Evolutionary conservation across 2,329 filamentous ascomycete genomes (phyloP).

Genomic region (Neospermospora avenae): DNA sequence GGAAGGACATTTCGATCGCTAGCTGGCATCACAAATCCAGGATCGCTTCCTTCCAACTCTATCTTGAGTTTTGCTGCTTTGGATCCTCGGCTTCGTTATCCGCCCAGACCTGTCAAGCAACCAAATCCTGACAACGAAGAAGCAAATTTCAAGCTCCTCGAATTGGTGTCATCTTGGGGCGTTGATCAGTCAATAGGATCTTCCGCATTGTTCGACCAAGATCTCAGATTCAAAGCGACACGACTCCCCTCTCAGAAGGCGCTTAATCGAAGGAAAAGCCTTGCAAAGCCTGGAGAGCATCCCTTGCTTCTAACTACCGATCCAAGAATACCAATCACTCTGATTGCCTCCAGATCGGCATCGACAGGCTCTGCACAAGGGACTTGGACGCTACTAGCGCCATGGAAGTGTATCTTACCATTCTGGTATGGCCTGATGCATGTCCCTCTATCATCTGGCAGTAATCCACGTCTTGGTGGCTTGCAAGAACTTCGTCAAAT

Average conservation of each 20-base stretch:
- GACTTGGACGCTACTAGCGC: slow-evolving; percentile 79
- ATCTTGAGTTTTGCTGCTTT: slow-evolving; percentile 69
- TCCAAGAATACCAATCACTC: slow-evolving; percentile 72
- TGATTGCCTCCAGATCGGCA: slow-evolving; percentile 58
- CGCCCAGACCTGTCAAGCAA: slow-evolving; percentile 55
- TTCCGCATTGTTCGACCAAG: slow-evolving; percentile 64
- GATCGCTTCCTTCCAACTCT: slow-evolving; percentile 65
- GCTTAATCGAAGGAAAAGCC: slow-evolving; percentile 72
- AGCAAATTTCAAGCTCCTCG: slow-evolving; percentile 45
- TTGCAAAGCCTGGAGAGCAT: slow-evolving; percentile 58
- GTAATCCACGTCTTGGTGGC: slow-evolving; percentile 79
- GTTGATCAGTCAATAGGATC: slow-evolving; percentile 50
- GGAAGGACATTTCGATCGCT: slow-evolving; percentile 50
- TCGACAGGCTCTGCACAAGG: slow-evolving; percentile 53
- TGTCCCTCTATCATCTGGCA: slow-evolving; percentile 73
- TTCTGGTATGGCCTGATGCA: slow-evolving; percentile 87
- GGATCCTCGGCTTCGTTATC: slow-evolving; percentile 79
- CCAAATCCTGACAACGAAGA: slow-evolving; percentile 39
- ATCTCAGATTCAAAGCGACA: slow-evolving; percentile 60
- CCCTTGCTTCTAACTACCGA: slow-evolving; percentile 59
- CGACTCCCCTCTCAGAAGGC: slow-evolving; percentile 72
- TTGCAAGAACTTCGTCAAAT: slow-evolving; percentile 77
- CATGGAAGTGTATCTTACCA: slow-evolving; percentile 83
- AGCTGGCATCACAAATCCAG: slow-evolving; percentile 61
- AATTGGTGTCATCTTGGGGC: slow-evolving; percentile 65